phyloP scores from a whole-genome alignment of 768 basidiomycete genomes.

The Calocybe cyanea region DNA sequence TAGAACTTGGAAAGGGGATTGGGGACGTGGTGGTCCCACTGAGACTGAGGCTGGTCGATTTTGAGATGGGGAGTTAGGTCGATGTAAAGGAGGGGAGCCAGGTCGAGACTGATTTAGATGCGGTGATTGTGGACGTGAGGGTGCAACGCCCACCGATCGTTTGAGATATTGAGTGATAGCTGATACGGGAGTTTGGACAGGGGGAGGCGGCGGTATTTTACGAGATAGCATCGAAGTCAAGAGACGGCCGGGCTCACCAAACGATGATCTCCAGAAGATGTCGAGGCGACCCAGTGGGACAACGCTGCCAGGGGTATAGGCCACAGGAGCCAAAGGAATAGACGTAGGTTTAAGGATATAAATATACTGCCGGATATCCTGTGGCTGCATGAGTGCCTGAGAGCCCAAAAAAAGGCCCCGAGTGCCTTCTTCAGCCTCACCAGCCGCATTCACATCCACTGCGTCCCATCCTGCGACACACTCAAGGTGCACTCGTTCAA shows the following conservation, averaged over 20 bases:
- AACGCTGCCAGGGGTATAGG: constrained; percentile 61
- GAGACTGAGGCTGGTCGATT: constrained; percentile 38
- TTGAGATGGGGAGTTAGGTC: constrained; percentile 41
- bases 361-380: constrained; percentile 83
- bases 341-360: constrained; percentile 67
- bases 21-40: constrained; percentile 29
- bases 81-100: constrained; percentile 47
- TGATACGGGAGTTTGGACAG: constrained; percentile 50
- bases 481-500: constrained; percentile 79
- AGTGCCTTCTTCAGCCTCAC: constrained; percentile 20
- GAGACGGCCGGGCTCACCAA: constrained; percentile 82
- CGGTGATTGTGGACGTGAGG: constrained; percentile 58
- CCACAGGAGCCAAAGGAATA: constrained; percentile 39
- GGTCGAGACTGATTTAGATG: constrained; percentile 50
- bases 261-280: constrained; percentile 82
- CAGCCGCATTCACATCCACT: constrained; percentile 48
- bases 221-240: constrained; percentile 88
- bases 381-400: constrained; percentile 73
- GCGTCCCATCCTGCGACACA: constrained; percentile 64
- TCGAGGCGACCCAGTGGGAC: constrained; percentile 85
- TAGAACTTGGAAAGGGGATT: constrained; percentile 26
- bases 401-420: constrained; percentile 53
- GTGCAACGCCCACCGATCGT: constrained; percentile 35
- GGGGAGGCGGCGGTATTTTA: constrained; percentile 57
- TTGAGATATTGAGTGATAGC: constrained; percentile 79